phyloP scores from a whole-genome alignment of 331 rosid genomes.

The Acacia concinna region DNA sequence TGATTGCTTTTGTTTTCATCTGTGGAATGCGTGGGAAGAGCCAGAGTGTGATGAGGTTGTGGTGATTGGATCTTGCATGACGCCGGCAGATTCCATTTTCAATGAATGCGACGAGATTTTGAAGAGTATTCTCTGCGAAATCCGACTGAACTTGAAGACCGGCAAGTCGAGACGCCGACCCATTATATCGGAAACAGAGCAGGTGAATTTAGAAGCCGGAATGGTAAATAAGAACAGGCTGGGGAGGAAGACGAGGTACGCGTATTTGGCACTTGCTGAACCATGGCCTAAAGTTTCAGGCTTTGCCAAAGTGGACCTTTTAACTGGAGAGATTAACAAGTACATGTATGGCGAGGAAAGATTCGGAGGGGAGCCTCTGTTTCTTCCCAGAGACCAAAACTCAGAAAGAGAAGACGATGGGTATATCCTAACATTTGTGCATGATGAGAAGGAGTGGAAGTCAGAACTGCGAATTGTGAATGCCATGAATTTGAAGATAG shows the following conservation, averaged over 20 bases:
- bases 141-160: constrained; percentile 66
- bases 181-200: constrained; percentile 48
- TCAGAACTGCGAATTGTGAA: constrained; percentile 72
- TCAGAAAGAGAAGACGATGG: constrained; percentile 72
- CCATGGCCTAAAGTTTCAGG: constrained; percentile 99
- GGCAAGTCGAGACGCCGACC: constrained; percentile 65
- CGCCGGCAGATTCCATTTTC: constrained; percentile 89
- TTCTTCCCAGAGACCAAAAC: constrained; percentile 53
- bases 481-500: constrained; percentile 62
- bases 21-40: constrained; percentile 98
- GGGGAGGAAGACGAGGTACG: constrained; percentile 67
- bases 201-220: constrained; percentile 86
- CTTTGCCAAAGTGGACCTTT: constrained; percentile 77
- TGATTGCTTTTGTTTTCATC: constrained; percentile 87
- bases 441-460: constrained; percentile 81
- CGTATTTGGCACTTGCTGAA: constrained; percentile 79
- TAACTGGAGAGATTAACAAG: constrained; percentile 54
- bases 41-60: constrained; percentile 63
- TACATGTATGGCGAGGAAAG: constrained; percentile 61
- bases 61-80: constrained; percentile 97
- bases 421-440: constrained; percentile 74
- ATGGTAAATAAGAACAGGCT: constrained; percentile 86
- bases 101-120: constrained; percentile 82
- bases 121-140: constrained; percentile 69
- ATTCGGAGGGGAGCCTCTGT: constrained; percentile 93